Percentiles rank a stretch among this genome's conserved stretches.
Conservation (phyloP, 495 filamentous ascomycete genomes). For the Aspergillus egyptiacus region DNA sequence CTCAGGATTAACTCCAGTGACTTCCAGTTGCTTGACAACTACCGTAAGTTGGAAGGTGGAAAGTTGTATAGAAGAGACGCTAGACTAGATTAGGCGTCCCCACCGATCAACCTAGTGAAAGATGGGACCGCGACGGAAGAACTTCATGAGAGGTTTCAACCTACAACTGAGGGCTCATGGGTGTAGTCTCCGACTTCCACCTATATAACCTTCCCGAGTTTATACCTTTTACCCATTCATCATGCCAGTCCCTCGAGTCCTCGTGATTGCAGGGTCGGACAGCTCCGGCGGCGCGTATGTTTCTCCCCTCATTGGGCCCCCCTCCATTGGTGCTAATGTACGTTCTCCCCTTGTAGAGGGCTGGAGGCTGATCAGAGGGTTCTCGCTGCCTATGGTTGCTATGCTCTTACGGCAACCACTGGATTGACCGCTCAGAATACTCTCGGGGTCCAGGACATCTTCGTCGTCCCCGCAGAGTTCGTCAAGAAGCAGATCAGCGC, state of each 20-base stretch:
- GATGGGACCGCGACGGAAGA: no score
- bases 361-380: slow-evolving; percentile 96
- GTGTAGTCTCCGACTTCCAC: no score
- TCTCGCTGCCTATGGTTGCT: slow-evolving; percentile 83
- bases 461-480: slow-evolving; percentile 71
- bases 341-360: slow-evolving; percentile 50
- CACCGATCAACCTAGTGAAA: no score
- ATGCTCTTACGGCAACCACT: slow-evolving; percentile 95
- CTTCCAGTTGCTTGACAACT: no score
- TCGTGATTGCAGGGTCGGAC: slow-evolving; percentile 83
- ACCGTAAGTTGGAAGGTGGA: no score
- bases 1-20: no score
- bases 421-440: slow-evolving; percentile 96
- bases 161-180: neutral
- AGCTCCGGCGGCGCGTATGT: slow-evolving; percentile 83
- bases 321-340: slow-evolving; percentile 19
- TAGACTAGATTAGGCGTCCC: no score
- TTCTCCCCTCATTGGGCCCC: slow-evolving; percentile 4
- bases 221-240: neutral
- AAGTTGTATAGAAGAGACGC: no score
- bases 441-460: slow-evolving; percentile 72
- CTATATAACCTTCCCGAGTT: neutral
- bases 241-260: slow-evolving; percentile 50
- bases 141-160: no score
- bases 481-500: slow-evolving; percentile 79